Conservation (phyloP, 495 filamentous ascomycete species). For the Neurospora discreta region DNA sequence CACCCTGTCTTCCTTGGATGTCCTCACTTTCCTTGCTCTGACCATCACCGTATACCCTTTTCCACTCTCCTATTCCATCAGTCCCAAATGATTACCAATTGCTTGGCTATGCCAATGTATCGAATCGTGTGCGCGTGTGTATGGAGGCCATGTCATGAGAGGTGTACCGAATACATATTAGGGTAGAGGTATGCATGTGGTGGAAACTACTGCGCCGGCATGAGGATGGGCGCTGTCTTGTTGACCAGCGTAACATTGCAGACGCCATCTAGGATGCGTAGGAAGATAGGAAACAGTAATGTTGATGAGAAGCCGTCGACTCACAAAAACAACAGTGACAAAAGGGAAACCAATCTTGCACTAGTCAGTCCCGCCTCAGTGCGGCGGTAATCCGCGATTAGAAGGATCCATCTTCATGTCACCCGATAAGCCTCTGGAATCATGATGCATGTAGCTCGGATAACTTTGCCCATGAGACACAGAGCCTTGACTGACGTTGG, state of each 20-base stretch:
- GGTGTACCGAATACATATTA: background rate
- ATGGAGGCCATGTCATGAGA: background rate
- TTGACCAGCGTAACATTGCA: background rate
- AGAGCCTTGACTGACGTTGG: constrained; percentile 3
- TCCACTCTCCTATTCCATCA: background rate
- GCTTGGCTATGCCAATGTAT: background rate
- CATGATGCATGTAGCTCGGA: constrained; percentile 1
- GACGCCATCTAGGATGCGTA: background rate
- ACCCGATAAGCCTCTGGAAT: background rate
- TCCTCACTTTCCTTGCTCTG: background rate
- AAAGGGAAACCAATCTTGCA: background rate
- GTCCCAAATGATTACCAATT: background rate
- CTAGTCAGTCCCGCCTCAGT: background rate
- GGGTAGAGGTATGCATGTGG: background rate
- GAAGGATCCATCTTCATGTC: constrained; percentile 7
- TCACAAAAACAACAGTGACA: background rate
- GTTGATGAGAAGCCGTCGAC: background rate
- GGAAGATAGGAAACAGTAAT: background rate
- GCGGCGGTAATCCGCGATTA: constrained; percentile 5
- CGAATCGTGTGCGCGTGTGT: background rate
- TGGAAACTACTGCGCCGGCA: background rate
- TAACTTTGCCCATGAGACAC: constrained; percentile 5
- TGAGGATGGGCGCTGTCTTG: background rate
- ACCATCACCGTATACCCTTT: background rate
- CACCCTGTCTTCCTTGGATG: background rate